A percentile compares a stretch with the other conserved stretches of the same genome.
These are phyloP conservation scores for Pichia rugopelliculosa DNA, from an alignment of 805 yeast species.

Conservation along the genomic window DNA sequence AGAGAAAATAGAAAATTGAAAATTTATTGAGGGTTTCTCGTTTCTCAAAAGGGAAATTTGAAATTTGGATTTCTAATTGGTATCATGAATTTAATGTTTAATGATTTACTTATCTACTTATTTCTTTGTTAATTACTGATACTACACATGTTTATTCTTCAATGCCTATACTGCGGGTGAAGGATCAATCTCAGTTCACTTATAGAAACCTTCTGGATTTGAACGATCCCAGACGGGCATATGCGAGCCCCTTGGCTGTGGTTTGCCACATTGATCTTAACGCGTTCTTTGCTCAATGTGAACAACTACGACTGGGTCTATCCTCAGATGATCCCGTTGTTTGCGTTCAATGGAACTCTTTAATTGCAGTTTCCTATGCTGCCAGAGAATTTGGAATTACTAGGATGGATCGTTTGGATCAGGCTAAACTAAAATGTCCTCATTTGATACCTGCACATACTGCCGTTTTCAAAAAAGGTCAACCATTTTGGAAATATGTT, in stretches of 20 bases:
- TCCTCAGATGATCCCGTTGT: conserved; percentile 74
- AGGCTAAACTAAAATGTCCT: conserved; percentile 74
- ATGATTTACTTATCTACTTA: not conserved
- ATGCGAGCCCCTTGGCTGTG: conserved; percentile 62
- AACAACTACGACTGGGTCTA: conserved; percentile 65
- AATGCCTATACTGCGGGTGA: conserved; percentile 4
- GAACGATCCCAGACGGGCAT: conserved; percentile 40
- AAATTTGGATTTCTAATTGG: no score
- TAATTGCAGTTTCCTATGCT: conserved; percentile 87
- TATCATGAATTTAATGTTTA: no score
- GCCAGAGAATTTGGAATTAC: conserved; percentile 79
- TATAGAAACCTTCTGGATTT: conserved; percentile 44
- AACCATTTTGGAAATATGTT: conserved; percentile 71
- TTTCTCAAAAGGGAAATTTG: not conserved
- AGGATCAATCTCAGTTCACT: conserved; percentile 37
- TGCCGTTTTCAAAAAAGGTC: conserved; percentile 87
- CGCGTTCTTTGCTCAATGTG: conserved; percentile 95
- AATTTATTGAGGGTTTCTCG: not conserved
- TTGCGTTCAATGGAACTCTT: conserved; percentile 85
- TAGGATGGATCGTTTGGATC: conserved; percentile 63
- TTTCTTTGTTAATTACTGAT: not conserved
- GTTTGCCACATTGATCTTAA: conserved; percentile 86
- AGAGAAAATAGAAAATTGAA: no score
- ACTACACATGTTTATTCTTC: no score
- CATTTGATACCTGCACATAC: conserved; percentile 76